Evolutionary conservation across 305 asterid genomes (phyloP).

Genomic region (Fraxinus platypoda): DNA sequence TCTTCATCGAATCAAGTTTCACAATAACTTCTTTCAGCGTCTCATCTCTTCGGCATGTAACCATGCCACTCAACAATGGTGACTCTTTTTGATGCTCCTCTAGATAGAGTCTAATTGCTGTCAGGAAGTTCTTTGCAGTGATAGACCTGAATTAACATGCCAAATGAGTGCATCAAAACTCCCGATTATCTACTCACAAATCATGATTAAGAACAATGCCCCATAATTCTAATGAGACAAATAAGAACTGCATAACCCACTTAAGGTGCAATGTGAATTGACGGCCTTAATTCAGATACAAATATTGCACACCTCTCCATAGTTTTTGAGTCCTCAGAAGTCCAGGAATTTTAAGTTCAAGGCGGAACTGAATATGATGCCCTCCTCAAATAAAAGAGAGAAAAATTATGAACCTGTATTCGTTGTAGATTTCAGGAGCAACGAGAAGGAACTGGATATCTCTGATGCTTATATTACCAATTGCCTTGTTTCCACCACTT

Average conservation of each 20-base stretch:
- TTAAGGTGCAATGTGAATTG: background rate
- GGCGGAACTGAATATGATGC: background rate
- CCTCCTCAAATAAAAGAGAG: background rate
- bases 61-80: conserved; percentile 53
- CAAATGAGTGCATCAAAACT: background rate
- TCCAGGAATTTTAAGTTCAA: background rate
- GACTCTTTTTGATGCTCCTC: conserved; percentile 46
- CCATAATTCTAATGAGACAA: background rate
- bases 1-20: conserved; percentile 68
- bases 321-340: background rate
- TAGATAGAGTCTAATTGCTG: conserved; percentile 58
- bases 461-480: conserved; percentile 94
- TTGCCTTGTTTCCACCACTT: conserved; percentile 67
- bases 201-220: background rate
- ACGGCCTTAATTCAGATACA: background rate
- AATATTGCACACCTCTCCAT: background rate
- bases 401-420: conserved; percentile 56
- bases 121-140: conserved; percentile 79
- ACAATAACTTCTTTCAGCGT: conserved; percentile 65
- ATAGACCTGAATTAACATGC: conserved; percentile 60
- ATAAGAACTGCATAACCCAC: background rate
- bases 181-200: background rate
- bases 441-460: conserved; percentile 92
- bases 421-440: conserved; percentile 87
- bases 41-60: conserved; percentile 58